Evolutionary conservation across 495 filamentous ascomycete genomes (phyloP).

Genomic region (Aspergillus conjunctus): DNA sequence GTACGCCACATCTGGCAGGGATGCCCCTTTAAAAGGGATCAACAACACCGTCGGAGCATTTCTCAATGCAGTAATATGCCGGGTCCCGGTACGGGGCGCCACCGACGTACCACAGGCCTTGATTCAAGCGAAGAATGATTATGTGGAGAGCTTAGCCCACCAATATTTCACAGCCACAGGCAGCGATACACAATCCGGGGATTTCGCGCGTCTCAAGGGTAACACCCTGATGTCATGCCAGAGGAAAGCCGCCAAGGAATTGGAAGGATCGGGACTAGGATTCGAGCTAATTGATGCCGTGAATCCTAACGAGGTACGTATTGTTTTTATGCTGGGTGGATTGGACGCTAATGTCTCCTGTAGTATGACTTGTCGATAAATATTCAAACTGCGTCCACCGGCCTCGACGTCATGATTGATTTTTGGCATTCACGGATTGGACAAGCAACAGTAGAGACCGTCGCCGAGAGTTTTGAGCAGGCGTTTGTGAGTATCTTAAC

Average conservation of each 20-base stretch:
- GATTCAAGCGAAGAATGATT: constrained; percentile 9
- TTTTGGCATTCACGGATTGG: constrained; percentile 15
- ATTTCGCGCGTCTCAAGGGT: constrained; percentile 13
- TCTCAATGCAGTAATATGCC: constrained; percentile 12
- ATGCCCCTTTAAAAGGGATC: constrained; percentile 12
- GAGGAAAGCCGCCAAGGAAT: constrained; percentile 13
- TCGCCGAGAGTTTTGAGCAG: constrained; percentile 9
- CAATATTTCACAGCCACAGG: constrained; percentile 8
- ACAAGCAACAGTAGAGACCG: constrained; percentile 10
- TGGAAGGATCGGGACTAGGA: constrained; percentile 11
- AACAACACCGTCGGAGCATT: constrained; percentile 16
- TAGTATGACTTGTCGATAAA: constrained; percentile 17
- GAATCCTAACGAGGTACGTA: constrained; percentile 16
- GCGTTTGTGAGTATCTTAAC: constrained; percentile 10
- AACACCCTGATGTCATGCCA: constrained; percentile 20
- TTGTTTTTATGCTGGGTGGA: neutral
- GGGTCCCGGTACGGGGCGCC: neutral
- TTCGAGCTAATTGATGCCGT: constrained; percentile 16
- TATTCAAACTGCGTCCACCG: neutral
- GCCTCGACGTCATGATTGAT: constrained; percentile 15
- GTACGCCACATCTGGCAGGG: constrained; percentile 22
- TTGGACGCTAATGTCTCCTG: neutral
- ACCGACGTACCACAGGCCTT: neutral
- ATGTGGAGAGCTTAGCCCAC: constrained; percentile 10
- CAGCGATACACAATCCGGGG: constrained; percentile 10